Evolutionary conservation across 768 basidiomycete genomes (phyloP), one percentile per base, ranked within the genome.

Genomic region (Imleria badia): DNA sequence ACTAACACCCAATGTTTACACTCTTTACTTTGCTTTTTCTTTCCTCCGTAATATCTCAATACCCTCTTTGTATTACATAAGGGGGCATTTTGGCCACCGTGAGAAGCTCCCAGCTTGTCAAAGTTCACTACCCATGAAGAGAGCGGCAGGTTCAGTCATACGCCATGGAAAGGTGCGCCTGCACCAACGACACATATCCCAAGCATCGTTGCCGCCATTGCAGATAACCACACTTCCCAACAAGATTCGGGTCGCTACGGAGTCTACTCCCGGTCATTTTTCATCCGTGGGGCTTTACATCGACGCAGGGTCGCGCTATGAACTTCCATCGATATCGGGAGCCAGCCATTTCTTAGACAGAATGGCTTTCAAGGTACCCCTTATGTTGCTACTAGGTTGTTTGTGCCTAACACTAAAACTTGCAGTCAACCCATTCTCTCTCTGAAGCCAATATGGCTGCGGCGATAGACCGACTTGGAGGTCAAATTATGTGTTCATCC

Each of bases 301-400:
- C 62, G 94, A 98, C 69, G 94, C 92, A 3, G 97, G 97, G 23
- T 85, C 91, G 29, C 81, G 97, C 14, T 95, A 91, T 77, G 97
- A 98, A 69, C 83, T 80, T 12, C 72, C 80, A 19, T 72, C 79
- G 17, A 87, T 80, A 0, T 83, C 82, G 9, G 97, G 97, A 0
- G 88, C 86, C 7, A 91, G 90, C 57, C 94, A 98, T 81, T 89
- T 98, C 66, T 69, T 98, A 33, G 95, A 98, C 64, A 81, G 94
- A 64, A 85, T 98, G 84, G 96, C 96, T 2, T 98, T 96, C 80
- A 98, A 98, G 83, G 95, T 95, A 56, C 36, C 71, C 66, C 6
- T 39, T 13, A 20, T 11, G 41, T 31, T 13, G 1, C 17, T 35
- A 30, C 34, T 30, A 46, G 2, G 19, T 39, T 12, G 17, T 43